A percentile compares a stretch with the other conserved stretches of the same genome.
Evolutionary conservation across 78 protist genomes (phyloP).

Genomic region (Salpingoeca rosetta): DNA sequence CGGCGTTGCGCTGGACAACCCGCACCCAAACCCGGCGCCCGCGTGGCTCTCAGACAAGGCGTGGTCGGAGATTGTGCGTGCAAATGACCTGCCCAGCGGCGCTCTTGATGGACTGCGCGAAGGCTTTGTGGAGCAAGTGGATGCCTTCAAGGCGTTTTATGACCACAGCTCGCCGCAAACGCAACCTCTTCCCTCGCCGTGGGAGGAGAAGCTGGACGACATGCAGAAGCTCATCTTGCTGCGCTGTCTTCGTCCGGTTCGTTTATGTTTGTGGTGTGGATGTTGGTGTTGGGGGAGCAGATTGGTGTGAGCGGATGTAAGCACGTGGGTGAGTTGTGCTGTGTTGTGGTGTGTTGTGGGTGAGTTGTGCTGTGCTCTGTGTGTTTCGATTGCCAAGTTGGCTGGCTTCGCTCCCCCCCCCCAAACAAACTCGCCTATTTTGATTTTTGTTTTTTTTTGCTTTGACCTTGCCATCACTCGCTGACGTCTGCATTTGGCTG

Average conservation of each 20-base stretch:
- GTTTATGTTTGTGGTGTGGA: no score
- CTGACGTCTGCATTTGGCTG: slow-evolving; percentile 30
- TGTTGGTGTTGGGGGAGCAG: no score
- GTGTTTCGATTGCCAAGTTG: no score
- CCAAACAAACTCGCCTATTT: no score
- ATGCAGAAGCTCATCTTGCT: slow-evolving; percentile 63
- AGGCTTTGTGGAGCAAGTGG: not conserved
- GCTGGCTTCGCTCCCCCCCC: no score
- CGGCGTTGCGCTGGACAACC: slow-evolving; percentile 5
- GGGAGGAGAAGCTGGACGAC: slow-evolving; percentile 11
- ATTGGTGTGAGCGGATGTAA: no score
- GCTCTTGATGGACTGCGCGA: not conserved
- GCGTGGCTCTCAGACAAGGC: slow-evolving; percentile 45
- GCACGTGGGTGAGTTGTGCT: no score
- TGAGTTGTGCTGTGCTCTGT: no score
- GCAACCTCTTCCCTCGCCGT: not conserved
- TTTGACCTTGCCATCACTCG: not conserved
- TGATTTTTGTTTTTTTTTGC: not conserved
- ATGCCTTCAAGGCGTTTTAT: slow-evolving; percentile 9
- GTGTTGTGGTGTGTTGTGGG: no score
- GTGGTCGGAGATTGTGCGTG: not conserved
- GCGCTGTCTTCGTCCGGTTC: slow-evolving; percentile 40
- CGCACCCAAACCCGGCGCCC: slow-evolving; percentile 31
- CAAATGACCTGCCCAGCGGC: slow-evolving; percentile 15
- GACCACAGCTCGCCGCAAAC: slow-evolving; percentile 22